Conservation (phyloP, 2,329 filamentous ascomycete genomes). For the Neospermospora avenae region DNA sequence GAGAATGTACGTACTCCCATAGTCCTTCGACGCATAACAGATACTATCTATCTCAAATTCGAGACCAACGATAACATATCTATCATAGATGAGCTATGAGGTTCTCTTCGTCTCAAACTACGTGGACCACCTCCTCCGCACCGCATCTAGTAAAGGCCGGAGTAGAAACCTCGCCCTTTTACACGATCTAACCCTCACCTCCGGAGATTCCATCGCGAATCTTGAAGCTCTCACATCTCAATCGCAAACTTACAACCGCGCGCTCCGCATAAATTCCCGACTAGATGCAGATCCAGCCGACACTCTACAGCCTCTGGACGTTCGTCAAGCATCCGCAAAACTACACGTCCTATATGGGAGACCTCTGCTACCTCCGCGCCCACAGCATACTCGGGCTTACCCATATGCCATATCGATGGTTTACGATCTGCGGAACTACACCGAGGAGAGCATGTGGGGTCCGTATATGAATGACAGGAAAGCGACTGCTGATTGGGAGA, state of each 20-base stretch:
- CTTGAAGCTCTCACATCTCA: conserved; percentile 59
- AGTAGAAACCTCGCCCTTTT: conserved; percentile 46
- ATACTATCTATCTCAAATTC: background rate
- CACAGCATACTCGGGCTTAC: conserved; percentile 50
- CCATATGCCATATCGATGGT: conserved; percentile 65
- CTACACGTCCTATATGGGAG: conserved; percentile 67
- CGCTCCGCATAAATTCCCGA: conserved; percentile 36
- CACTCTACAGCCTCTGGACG: conserved; percentile 20
- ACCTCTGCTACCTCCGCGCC: conserved; percentile 42
- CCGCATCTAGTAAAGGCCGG: conserved; percentile 38
- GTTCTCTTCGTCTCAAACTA: background rate
- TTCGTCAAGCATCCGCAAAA: conserved; percentile 64
- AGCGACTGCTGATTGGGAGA: conserved; percentile 71
- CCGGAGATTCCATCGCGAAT: conserved; percentile 39
- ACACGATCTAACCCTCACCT: background rate
- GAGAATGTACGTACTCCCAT: background rate
- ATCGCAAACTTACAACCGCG: conserved; percentile 61
- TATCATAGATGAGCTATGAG: background rate
- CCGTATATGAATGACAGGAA: conserved; percentile 65
- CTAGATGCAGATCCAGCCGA: background rate
- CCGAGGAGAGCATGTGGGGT: conserved; percentile 60
- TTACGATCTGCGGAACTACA: conserved; percentile 72
- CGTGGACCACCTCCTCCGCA: conserved; percentile 23
- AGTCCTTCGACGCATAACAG: background rate
- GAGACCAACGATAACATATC: background rate